phyloP scores from a whole-genome alignment of 805 yeast species.

The Metschnikowia similis region DNA sequence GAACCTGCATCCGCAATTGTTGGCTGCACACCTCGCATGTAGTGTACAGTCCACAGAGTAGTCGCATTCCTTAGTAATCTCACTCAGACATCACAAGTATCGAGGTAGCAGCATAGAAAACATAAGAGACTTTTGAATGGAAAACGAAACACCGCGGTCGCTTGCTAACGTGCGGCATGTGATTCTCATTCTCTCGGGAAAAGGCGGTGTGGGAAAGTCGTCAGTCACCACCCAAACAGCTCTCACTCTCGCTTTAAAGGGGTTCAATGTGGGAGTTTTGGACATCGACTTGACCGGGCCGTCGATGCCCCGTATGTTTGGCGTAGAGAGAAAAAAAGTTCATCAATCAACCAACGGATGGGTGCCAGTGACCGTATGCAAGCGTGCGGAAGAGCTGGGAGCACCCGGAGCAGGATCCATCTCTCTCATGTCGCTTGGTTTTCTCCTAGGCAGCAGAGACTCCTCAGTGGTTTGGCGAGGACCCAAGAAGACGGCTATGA shows the following conservation, averaged over 20 bases:
- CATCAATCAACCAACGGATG: conserved; percentile 82
- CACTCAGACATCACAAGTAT: neutral
- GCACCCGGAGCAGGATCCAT: conserved; percentile 31
- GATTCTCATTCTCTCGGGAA: conserved; percentile 80
- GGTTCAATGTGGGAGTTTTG: conserved; percentile 84
- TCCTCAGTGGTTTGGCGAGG: conserved; percentile 98
- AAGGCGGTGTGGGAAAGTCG: conserved; percentile 97
- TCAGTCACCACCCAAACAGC: conserved; percentile 95
- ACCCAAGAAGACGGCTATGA: conserved; percentile 97
- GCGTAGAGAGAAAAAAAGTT: conserved; percentile 73
- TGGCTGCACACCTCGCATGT: neutral
- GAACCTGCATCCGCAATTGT: too few relatives aligned
- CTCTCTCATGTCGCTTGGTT: conserved; percentile 83
- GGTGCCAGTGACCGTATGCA: conserved; percentile 69
- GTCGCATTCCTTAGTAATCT: neutral
- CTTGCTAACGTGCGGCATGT: conserved; percentile 64
- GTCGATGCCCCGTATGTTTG: conserved; percentile 93
- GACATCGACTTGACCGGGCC: conserved; percentile 98
- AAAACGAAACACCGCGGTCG: conserved; percentile 25
- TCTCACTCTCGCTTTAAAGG: conserved; percentile 64
- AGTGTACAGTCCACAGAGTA: neutral
- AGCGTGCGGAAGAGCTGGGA: conserved; percentile 4
- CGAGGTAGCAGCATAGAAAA: neutral
- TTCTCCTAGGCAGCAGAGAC: conserved; percentile 76
- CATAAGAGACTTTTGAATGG: neutral